Conservation (phyloP, 331 rosid genomes). For the Quercus tomentella region DNA sequence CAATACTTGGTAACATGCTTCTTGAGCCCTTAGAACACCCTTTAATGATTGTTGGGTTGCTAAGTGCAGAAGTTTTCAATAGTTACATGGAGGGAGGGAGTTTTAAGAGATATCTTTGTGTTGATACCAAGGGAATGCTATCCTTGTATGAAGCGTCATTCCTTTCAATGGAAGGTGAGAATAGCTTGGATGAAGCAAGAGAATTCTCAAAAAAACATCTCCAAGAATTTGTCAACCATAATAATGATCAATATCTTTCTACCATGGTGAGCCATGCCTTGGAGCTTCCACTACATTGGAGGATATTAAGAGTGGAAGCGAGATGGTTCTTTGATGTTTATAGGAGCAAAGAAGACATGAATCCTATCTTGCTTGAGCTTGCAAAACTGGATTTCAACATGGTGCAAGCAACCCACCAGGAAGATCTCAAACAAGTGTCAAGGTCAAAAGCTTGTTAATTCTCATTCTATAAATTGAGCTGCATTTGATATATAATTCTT, state of each 20-base stretch:
- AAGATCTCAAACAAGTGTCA: neutral
- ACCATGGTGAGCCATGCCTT: slow-evolving; percentile 19
- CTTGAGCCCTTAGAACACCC: too few species aligned
- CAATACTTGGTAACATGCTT: too few species aligned
- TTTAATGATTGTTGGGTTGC: neutral
- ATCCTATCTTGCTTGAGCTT: too few species aligned
- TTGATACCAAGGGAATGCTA: slow-evolving; percentile 10
- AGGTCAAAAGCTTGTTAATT: slow-evolving; percentile 24
- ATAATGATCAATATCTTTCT: neutral
- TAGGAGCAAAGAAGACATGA: too few species aligned
- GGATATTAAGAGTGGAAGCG: neutral
- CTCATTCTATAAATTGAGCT: neutral
- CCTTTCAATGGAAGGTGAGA: slow-evolving; percentile 15
- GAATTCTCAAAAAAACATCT: slow-evolving; percentile 10
- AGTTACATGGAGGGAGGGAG: slow-evolving; percentile 1
- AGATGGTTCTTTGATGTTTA: too few species aligned
- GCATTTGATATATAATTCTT: too few species aligned
- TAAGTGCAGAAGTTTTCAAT: slow-evolving; percentile 16
- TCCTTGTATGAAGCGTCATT: slow-evolving; percentile 30
- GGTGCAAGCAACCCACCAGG: too few species aligned
- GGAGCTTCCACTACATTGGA: slow-evolving; percentile 29
- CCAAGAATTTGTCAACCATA: neutral
- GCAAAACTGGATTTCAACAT: too few species aligned
- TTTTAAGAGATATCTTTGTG: neutral
- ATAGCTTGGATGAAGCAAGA: slow-evolving; percentile 28